A percentile compares a stretch with the other conserved stretches of the same genome.
Conservation (phyloP, 768 basidiomycete genomes). For the Sarcomyxa edulis region DNA sequence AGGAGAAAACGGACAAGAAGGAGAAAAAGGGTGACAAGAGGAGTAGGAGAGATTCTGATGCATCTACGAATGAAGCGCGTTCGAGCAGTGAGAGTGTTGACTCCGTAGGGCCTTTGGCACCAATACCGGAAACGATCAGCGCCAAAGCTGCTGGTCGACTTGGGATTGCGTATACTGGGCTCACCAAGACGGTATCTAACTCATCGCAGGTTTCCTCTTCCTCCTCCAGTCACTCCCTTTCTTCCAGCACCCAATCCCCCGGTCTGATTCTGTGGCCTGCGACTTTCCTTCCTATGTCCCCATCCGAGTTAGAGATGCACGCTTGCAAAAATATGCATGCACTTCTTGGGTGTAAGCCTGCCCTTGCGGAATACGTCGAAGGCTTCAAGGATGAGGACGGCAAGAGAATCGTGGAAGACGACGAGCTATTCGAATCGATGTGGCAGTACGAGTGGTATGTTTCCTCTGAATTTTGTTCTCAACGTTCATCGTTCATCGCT, state of each 20-base stretch:
- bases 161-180: conserved; percentile 24
- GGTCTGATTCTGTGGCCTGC: conserved; percentile 58
- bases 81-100: not conserved
- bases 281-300: conserved; percentile 52
- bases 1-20: conserved; percentile 24
- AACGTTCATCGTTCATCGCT: conserved; percentile 5
- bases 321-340: conserved; percentile 66
- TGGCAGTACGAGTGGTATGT: conserved; percentile 60
- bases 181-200: conserved; percentile 13
- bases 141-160: conserved; percentile 37
- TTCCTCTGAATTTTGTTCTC: conserved; percentile 2
- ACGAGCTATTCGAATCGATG: conserved; percentile 33
- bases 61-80: conserved; percentile 7
- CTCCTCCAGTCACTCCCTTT: conserved; percentile 6
- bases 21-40: conserved; percentile 16
- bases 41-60: conserved; percentile 16
- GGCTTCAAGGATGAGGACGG: conserved; percentile 32
- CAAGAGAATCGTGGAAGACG: conserved; percentile 24
- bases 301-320: conserved; percentile 68
- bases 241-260: conserved; percentile 41
- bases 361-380: conserved; percentile 46
- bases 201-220: no score
- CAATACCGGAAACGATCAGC: conserved; percentile 7
- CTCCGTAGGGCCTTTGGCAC: not conserved
- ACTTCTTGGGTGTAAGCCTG: conserved; percentile 55